Evolutionary conservation across 768 basidiomycete genomes (phyloP), one percentile per base, ranked within the genome.

Genomic region (Kwoniella dendrophila): DNA sequence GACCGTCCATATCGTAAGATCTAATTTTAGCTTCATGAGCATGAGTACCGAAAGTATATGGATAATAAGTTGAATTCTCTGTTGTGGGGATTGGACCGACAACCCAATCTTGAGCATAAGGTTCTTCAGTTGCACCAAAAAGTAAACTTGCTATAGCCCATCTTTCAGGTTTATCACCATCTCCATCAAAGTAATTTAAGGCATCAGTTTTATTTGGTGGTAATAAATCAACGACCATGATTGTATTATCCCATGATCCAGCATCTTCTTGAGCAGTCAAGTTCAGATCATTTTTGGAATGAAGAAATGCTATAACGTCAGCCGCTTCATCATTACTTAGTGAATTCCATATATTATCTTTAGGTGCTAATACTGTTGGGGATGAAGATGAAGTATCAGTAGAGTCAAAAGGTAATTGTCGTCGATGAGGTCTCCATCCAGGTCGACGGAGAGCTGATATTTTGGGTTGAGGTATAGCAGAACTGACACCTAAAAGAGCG

Each of bases 51-150:
- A 57, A 63, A 20, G 62, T 63, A 30, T 81, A 78, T 3, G 81
- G 80, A 16, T 81, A 79, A 59, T 85, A 84, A 85, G 86, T 33
- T 85, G 84, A 49, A 84, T 83, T 16, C 75, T 82, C 59, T 84
- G 74, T 18, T 6, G 43, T 64, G 18, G 66, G 69, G 10, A 70
- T 45, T 20, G 72, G 64, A 36, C 72, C 66, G 7, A 73, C 63
- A 11, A 66, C 59, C 64, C 59, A 57, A 43, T 73, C 72, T 43
- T 68, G 62, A n/a, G 54, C 56, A 38, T 64, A 70, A 4, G 69
- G 64, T 45, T 68, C 67, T n/a, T 66, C 62, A 18, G 51, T 59
- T 1, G 69, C 69, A 33, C 60, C 63, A 48, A 72, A 67, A 4
- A 59, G 36, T 30, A 72, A 36, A 38, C 60, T 62, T 2, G 68